Evolutionary conservation across 371 early-diverging fungal genomes (phyloP).

Genomic region (Mortierella sp.): DNA sequence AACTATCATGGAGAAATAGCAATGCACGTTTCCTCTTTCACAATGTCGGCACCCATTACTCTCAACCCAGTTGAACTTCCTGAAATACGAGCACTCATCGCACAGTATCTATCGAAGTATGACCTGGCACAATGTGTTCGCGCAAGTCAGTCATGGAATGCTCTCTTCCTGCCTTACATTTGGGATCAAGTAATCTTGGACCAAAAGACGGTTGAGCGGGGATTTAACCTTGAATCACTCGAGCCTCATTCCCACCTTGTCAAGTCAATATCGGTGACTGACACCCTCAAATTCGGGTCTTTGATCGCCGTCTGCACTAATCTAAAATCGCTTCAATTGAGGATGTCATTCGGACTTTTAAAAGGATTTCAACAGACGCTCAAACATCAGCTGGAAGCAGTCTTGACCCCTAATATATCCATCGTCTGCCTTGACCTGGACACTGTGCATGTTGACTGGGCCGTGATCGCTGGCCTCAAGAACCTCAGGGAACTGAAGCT

Average conservation of each 20-base stretch:
- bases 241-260: background rate
- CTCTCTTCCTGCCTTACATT: background rate
- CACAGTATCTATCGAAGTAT: background rate
- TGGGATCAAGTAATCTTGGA: background rate
- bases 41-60: background rate
- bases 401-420: background rate
- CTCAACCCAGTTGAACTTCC: constrained; percentile 2
- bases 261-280: background rate
- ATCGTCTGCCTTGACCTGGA: background rate
- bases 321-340: background rate
- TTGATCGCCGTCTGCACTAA: background rate
- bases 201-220: background rate
- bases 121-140: background rate
- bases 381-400: background rate
- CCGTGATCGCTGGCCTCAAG: background rate
- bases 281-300: background rate
- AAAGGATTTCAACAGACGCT: background rate
- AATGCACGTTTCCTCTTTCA: background rate
- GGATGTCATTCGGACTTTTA: background rate
- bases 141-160: background rate
- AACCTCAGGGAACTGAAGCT: background rate
- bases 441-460: background rate
- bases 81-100: constrained; percentile 4
- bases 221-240: background rate
- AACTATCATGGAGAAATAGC: too few relatives aligned